Base-by-base conservation (phyloP, 2,329 filamentous ascomycete genomes). In the Chaetomiaceae sp. region DNA sequence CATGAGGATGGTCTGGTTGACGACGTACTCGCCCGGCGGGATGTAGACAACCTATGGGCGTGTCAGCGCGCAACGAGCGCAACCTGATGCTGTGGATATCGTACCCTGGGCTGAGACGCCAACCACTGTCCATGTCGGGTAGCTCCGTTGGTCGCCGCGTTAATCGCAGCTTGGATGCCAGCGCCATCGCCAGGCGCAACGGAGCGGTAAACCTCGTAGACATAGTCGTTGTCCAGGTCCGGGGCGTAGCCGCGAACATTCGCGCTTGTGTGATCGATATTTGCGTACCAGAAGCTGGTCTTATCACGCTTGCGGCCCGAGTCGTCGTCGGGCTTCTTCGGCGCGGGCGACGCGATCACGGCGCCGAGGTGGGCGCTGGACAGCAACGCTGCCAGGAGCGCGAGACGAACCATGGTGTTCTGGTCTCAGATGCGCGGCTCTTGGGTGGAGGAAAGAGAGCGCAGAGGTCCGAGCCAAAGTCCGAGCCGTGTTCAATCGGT, bases 231-330 rank as follows among this genome's bases (percentile, higher is more conserved):
- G 29, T 65, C 67, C 3, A 70, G 61, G 35, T 70, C 64, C 1
- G 68, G 69, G 2, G 68, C 67, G 44, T 60, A 69, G 6, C 68
- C 68, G 7, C 68, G 61, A 14, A 60, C 44, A 1, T 57, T 18
- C 1, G 59, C 62, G 1, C 60, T 61, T 1, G 60, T 62, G 47
- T 71, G 69, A 42, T 71, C 67, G 56, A 72, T 61, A 42, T 67
- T 66, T 29, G 67, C 58, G 54, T 71, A 71, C 66, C 68, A 71
- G 53, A 66, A 71, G 38, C 55, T 60, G 26, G 56, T 60, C 17
- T 34, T 29, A n/a, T n/a, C n/a, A n/a, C n/a, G n/a, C n/a, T n/a
- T n/a, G n/a, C n/a, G n/a, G n/a, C n/a, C n/a, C n/a, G n/a, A n/a
- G n/a, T n/a, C n/a, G n/a, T n/a, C n/a, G n/a, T n/a, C n/a, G n/a